Evolutionary conservation across 495 filamentous ascomycete genomes (phyloP), one percentile per base, ranked within the genome.

Genomic region (Gamarada debralockiae): DNA sequence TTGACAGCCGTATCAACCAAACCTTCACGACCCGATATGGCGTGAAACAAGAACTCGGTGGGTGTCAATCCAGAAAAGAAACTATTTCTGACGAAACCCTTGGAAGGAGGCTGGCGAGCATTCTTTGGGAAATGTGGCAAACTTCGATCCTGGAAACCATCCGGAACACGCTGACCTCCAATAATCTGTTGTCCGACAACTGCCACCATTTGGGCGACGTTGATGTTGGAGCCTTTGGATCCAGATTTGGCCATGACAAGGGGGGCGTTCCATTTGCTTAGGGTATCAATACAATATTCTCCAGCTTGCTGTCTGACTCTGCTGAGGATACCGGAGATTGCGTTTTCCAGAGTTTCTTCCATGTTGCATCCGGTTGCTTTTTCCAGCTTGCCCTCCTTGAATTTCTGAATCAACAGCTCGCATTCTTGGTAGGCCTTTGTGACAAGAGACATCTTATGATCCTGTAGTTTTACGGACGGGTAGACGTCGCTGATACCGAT

Each of bases 1-100:
- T 98, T 98, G 70, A 98, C 93, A 27, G 93, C 93, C n/a, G 93
- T 98, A 81, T 98, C 93, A 60, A 98, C 92, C 56, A 98, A 74
- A 80, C 93, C 93, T 82, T 96, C 93, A 83, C 93, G 87, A 65
- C 93, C 93, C 37, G 89, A 93, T 73, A 97, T 96, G 54, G 93
- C 93, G 77, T 98, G 93, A 74, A 98, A 97, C 54, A 97, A 81
- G 70, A 98, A 97, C 64, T 98, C 93, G 0, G 84, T 87, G 2
- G 95, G 91, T 9, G 79, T 73, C 3, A 98, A 72, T n/a, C 95
- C 93, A 0, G 86, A 87, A 70, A 93, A 98, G 76, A 98, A 98
- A 72, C 90, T 96, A 72, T 97, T 98, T 42, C 82, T 76, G 15
- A 98, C 93, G 71, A 98, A 98, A 51, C 93, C 93, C 69, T 97